Conservation (phyloP, 169 alveolate species). For the Cryptosporidium ryanae region DNA sequence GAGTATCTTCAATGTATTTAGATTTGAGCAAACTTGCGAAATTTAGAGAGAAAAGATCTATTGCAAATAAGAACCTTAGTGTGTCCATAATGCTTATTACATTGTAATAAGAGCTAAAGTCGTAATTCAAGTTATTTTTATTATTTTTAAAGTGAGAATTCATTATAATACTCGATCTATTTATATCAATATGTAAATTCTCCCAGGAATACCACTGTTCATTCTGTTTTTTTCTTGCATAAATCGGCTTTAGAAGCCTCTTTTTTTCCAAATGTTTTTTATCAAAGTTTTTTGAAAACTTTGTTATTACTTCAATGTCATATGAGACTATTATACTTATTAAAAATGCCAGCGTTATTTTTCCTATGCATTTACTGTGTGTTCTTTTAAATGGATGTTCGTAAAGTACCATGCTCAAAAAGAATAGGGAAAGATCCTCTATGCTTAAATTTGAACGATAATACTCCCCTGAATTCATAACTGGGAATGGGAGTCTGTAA, state of each 20-base stretch:
- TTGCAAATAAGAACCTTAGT: conserved; percentile 54
- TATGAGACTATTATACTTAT: conserved; percentile 52
- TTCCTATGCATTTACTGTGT: conserved; percentile 54
- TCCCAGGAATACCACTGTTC: conserved; percentile 76
- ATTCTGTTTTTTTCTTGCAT: conserved; percentile 46
- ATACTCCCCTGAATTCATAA: conserved; percentile 70
- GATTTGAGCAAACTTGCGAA: conserved; percentile 36
- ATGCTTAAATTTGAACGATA: conserved; percentile 58
- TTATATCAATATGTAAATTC: conserved; percentile 42
- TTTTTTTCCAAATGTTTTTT: conserved; percentile 46
- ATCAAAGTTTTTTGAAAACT: conserved; percentile 52
- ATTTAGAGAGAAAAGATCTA: conserved; percentile 55
- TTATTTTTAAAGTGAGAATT: neutral
- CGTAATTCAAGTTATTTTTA: conserved; percentile 31
- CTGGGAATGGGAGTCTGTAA: conserved; percentile 68
- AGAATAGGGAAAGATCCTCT: conserved; percentile 57
- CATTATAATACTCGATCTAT: conserved; percentile 4
- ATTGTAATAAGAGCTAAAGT: conserved; percentile 5
- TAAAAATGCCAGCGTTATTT: conserved; percentile 45
- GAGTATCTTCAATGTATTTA: conserved; percentile 37
- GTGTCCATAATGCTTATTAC: conserved; percentile 58
- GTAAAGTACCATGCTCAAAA: conserved; percentile 66
- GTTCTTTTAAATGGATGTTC: conserved; percentile 74
- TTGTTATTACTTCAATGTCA: conserved; percentile 52
- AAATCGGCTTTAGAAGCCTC: conserved; percentile 37